These are phyloP conservation scores for Septoria linicola DNA, from an alignment of 2,329 filamentous ascomycete genomes.

Conservation along the genomic window DNA sequence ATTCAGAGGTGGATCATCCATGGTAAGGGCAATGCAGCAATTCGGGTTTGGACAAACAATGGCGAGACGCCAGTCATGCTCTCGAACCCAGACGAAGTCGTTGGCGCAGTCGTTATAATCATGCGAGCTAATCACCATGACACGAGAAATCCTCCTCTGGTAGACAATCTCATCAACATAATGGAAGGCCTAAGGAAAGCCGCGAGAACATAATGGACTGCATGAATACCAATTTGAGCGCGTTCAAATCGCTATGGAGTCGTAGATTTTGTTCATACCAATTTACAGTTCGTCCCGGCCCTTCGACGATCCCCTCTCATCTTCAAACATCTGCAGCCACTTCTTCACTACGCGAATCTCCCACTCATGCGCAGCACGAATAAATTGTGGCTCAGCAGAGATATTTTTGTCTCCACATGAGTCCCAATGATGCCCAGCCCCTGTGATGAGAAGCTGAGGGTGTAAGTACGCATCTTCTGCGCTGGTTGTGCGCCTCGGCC, in stretches of 20 bases:
- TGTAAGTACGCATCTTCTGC: conserved; percentile 42
- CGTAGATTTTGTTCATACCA: conserved; percentile 1
- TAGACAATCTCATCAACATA: conserved; percentile 65
- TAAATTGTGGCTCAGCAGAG: conserved; percentile 57
- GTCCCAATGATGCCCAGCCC: conserved; percentile 50
- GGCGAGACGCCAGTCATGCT: conserved; percentile 39
- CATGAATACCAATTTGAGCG: background rate
- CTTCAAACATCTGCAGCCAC: conserved; percentile 55
- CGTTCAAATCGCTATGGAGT: background rate
- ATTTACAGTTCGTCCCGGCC: conserved; percentile 1
- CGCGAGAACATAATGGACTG: conserved; percentile 29
- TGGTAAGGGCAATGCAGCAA: conserved; percentile 37
- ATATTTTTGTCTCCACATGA: conserved; percentile 51
- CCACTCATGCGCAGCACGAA: conserved; percentile 60
- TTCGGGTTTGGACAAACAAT: conserved; percentile 30
- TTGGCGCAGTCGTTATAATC: conserved; percentile 59
- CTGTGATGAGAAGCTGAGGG: conserved; percentile 52
- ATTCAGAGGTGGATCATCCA: conserved; percentile 45
- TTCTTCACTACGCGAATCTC: conserved; percentile 62
- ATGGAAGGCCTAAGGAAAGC: conserved; percentile 56
- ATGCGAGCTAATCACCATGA: conserved; percentile 54
- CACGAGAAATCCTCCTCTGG: conserved; percentile 55
- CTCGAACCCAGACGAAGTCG: conserved; percentile 58
- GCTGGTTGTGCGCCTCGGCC: conserved; percentile 24
- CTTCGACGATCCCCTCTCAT: conserved; percentile 8